Evolutionary conservation across 2,329 filamentous ascomycete genomes (phyloP), one percentile per base, ranked within the genome.

Genomic region (Volutella citrinella): DNA sequence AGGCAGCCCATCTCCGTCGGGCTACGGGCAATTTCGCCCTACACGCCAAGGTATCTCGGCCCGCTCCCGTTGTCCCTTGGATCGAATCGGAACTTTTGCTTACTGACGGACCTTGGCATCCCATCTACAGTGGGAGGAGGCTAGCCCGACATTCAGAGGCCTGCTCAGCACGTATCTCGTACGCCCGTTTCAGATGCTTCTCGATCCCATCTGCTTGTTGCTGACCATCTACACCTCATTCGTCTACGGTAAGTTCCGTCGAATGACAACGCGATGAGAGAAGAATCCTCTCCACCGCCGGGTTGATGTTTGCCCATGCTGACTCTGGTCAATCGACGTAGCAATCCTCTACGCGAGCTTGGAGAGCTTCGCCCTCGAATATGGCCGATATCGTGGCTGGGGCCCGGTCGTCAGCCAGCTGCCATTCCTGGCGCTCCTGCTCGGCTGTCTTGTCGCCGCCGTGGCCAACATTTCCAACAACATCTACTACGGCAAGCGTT

Each of bases 181-280:
- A 23, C 60, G 67, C 5, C 68, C 68, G 1, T 48, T 62, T 13
- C 61, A 63, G 26, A 54, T 70, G 32, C 54, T 70, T 6, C 81
- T 85, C 66, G 82, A 86, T 51, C 82, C 82, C 3, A 86, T 86
- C 48, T 80, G 85, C 14, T 52, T 80, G 12, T 60, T 80, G 5
- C 65, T 84, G 22, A 72, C 78, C 1, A 51, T 84, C 0, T 84
- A 83, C 51, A 74, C 76, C 3, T 72, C 68, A 19, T 83, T 84
- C 49, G 69, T 69, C 46, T 80, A 78, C 47, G 76, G 34, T 32
- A 32, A 10, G 34, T n/a, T n/a, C n/a, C n/a, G n/a, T n/a, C n/a
- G n/a, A n/a, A n/a, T n/a, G n/a, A n/a, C n/a, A n/a, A n/a, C n/a
- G n/a, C n/a, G n/a, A n/a, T n/a, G n/a, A n/a, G n/a, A n/a, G n/a